A percentile compares a stretch with the other conserved stretches of the same genome.
These are phyloP conservation scores for Globisporangium abappressorium DNA, from an alignment of 352 stramenopile genomes.

Conservation along the genomic window DNA sequence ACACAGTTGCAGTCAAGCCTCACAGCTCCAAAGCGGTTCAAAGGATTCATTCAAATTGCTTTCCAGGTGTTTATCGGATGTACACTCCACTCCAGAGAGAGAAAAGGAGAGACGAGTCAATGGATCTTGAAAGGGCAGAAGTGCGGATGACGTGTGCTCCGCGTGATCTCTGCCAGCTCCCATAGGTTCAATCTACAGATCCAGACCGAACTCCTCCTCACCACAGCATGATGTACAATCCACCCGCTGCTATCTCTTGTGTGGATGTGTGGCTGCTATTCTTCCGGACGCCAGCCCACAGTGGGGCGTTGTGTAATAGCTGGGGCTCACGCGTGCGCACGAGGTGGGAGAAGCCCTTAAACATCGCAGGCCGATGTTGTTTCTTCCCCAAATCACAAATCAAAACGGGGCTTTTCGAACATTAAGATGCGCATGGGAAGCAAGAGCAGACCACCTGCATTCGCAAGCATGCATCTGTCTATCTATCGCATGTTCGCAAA, in stretches of 20 bases:
- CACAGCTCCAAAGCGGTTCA: too few species aligned
- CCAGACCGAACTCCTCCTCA: neutral
- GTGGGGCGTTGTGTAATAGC: neutral
- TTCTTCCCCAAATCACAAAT: neutral
- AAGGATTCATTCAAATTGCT: neutral
- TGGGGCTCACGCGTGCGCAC: neutral
- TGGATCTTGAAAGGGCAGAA: neutral
- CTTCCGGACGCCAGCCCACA: neutral
- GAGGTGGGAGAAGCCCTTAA: neutral
- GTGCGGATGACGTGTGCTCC: neutral
- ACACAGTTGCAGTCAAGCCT: neutral
- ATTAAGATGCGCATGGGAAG: neutral
- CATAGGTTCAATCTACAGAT: neutral
- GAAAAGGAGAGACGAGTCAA: neutral
- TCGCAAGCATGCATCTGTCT: neutral
- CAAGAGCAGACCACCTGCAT: neutral
- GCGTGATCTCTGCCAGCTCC: neutral
- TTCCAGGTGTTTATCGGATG: neutral
- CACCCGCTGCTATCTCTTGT: neutral
- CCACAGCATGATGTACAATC: neutral
- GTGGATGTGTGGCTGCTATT: neutral
- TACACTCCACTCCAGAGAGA: neutral
- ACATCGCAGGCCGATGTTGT: constrained; percentile 8
- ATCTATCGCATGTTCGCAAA: neutral
- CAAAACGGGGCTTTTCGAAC: constrained; percentile 1